phyloP scores from a whole-genome alignment of 176 grass and related monocot species.

The Ensete ventricosum region DNA sequence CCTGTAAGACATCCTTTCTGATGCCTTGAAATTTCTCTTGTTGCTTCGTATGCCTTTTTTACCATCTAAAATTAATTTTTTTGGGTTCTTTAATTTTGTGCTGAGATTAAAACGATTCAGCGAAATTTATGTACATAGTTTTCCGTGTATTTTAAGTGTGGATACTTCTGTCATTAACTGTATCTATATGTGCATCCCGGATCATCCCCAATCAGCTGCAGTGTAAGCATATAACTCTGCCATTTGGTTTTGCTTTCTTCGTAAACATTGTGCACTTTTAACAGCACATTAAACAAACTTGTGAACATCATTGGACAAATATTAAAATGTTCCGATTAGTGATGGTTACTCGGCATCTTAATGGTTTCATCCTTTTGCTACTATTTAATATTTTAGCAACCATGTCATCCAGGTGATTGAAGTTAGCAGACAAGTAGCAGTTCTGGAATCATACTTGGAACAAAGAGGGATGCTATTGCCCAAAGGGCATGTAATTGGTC shows the following conservation, averaged over 20 bases:
- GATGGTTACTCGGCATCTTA: not conserved
- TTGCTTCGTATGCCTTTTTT: not conserved
- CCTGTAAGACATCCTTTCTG: slow-evolving; percentile 32
- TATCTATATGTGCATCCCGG: too few species aligned
- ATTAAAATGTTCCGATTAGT: not conserved
- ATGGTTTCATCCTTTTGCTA: not conserved
- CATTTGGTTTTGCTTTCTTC: too few species aligned
- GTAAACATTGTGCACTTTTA: too few species aligned
- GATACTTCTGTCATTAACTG: too few species aligned
- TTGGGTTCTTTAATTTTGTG: too few species aligned
- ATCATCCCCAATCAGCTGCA: too few species aligned
- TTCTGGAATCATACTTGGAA: slow-evolving; percentile 86
- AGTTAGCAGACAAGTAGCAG: slow-evolving; percentile 52
- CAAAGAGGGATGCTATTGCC: slow-evolving; percentile 65
- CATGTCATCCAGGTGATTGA: slow-evolving; percentile 52
- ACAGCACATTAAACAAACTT: not conserved
- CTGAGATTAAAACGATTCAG: too few species aligned
- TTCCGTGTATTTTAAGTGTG: too few species aligned
- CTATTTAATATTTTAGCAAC: slow-evolving; percentile 8
- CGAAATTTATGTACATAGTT: too few species aligned
- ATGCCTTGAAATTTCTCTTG: not conserved
- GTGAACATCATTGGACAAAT: not conserved
- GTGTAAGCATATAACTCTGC: too few species aligned
- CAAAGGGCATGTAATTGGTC: slow-evolving; percentile 47
- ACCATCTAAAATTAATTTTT: too few species aligned